Evolutionary conservation across 2,329 filamentous ascomycete genomes (phyloP), one percentile per base, ranked within the genome.

Genomic region (Fusarium denticulatum): DNA sequence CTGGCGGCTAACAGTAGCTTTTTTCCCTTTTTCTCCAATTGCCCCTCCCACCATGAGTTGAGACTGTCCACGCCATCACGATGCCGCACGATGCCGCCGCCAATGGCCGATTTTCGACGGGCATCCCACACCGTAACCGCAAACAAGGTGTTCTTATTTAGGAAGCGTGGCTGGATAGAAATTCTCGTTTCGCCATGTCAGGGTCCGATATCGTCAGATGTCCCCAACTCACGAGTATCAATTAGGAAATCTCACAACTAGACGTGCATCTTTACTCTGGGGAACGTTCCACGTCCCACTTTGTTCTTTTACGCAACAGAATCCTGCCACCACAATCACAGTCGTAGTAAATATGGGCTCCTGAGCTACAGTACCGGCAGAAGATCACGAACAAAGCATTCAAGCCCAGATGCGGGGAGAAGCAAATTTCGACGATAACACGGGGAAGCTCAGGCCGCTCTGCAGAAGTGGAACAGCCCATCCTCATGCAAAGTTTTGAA

Each of bases 21-120:
- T 63, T 50, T 63, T 37, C 42, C 7, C 28, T 43, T 13, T 43
- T 58, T 61, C 75, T 64, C 74, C 64, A 71, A 60, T 47, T 64
- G 57, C 74, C 66, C 73, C 75, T 77, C 75, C 67, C 73, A 72
- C 73, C 75, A 70, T 75, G 39, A 65, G 57, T 56, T 58, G 32
- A 47, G 22, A 45, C 53, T 8, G 5, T 56, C 22, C 37, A 56
- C 22, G 40, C 60, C 57, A 60, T 69, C 60, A 43, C 57, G 67
- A 74, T 74, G 58, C 46, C 64, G 46, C 32, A 45, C 52, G 64
- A 67, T 67, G 34, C 58, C 52, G 42, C 67, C 66, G 55, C 64
- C 70, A 72, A 63, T 65, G 61, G 50, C 47, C 60, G 53, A 69
- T 61, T 43, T 34, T 52, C 42, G 60, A 72, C 62, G 64, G 61